A percentile compares a stretch with the other conserved stretches of the same genome.
phyloP scores from a whole-genome alignment of 1,284 basidiomycete genomes.

The Cryptococcus sp. region DNA sequence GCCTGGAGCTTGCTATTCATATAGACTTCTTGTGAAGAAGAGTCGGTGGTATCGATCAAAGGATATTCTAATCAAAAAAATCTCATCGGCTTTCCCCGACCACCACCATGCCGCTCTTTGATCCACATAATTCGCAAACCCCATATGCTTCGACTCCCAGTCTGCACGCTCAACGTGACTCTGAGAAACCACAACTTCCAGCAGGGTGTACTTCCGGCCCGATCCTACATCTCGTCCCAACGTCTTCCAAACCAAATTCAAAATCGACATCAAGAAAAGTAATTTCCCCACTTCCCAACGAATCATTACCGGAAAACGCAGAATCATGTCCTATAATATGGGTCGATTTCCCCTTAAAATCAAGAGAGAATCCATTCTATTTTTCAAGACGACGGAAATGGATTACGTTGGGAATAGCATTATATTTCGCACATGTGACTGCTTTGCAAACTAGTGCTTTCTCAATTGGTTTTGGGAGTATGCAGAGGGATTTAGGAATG shows the following conservation, averaged over 20 bases:
- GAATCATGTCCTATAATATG: conserved; percentile 36
- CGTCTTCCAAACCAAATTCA: background rate
- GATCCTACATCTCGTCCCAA: background rate
- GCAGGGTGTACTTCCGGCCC: conserved; percentile 1
- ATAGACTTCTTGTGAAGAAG: background rate
- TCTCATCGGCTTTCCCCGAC: background rate
- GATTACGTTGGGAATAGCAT: conserved; percentile 58
- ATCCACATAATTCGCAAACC: background rate
- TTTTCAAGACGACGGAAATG: conserved; percentile 56
- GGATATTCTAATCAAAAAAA: background rate
- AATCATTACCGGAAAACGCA: background rate
- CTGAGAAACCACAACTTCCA: background rate
- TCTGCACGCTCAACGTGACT: background rate
- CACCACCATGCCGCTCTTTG: background rate
- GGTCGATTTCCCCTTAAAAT: conserved; percentile 59
- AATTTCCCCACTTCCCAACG: background rate
- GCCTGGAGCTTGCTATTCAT: background rate
- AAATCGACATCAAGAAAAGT: background rate
- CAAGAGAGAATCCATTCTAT: conserved; percentile 57
- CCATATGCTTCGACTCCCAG: background rate
- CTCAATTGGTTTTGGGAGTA: conserved; percentile 57
- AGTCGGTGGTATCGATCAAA: background rate
- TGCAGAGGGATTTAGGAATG: conserved; percentile 62
- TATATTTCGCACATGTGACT: conserved; percentile 57
- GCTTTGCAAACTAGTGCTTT: conserved; percentile 59